Percentiles rank a stretch among this genome's conserved stretches.
phyloP scores from a whole-genome alignment of 2,329 filamentous ascomycete species.

The Colletotrichum euphorbiae region DNA sequence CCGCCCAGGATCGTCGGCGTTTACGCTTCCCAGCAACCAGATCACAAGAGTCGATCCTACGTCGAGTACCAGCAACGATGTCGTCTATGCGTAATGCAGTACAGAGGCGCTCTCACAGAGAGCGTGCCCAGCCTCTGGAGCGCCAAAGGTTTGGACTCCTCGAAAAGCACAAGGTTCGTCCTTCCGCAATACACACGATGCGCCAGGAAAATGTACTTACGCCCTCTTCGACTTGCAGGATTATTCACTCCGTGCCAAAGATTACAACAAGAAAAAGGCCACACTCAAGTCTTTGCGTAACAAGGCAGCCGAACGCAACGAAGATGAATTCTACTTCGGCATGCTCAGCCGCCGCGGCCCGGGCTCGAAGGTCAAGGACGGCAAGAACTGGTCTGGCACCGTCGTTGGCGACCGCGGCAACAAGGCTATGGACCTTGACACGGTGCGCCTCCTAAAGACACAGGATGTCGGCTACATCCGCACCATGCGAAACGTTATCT shows the following conservation, averaged over 20 bases:
- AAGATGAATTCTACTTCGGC: slow-evolving; percentile 79
- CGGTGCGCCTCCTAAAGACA: slow-evolving; percentile 73
- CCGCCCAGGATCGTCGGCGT: slow-evolving; percentile 10
- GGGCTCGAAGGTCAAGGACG: slow-evolving; percentile 60
- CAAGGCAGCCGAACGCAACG: slow-evolving; percentile 74
- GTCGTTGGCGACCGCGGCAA: slow-evolving; percentile 70
- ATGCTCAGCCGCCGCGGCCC: slow-evolving; percentile 74
- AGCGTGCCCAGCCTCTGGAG: slow-evolving; percentile 87
- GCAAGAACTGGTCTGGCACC: slow-evolving; percentile 65
- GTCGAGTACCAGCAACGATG: slow-evolving; percentile 50
- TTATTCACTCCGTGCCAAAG: slow-evolving; percentile 72
- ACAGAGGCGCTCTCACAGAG: slow-evolving; percentile 86
- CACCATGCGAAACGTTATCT: slow-evolving; percentile 69
- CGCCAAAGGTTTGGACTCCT: slow-evolving; percentile 89
- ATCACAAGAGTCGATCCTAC: neutral
- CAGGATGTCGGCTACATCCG: slow-evolving; percentile 75
- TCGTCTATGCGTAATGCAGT: slow-evolving; percentile 72
- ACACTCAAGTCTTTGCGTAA: slow-evolving; percentile 68
- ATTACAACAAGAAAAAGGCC: slow-evolving; percentile 74
- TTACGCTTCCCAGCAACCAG: slow-evolving; percentile 3
- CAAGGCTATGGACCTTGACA: slow-evolving; percentile 65
- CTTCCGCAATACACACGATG: neutral
- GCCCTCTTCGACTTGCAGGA: slow-evolving; percentile 54
- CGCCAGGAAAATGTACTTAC: slow-evolving; percentile 1
- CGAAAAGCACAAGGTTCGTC: slow-evolving; percentile 88